Base-by-base conservation (phyloP, 2,329 filamentous ascomycete species). In the Cryphonectria naterciae region DNA sequence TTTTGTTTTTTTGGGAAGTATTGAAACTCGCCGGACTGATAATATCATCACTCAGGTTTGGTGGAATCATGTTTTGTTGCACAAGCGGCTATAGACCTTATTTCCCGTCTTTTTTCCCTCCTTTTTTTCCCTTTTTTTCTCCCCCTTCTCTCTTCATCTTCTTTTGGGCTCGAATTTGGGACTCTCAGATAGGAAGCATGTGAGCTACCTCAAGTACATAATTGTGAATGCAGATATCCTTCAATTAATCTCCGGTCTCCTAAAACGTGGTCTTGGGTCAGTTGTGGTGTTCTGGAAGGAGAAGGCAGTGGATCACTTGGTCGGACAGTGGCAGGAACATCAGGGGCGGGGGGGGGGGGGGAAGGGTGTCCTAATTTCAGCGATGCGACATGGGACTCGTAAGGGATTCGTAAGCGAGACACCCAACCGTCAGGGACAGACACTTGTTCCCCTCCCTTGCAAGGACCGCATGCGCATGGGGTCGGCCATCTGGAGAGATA, bases 361-460 rank as follows among this genome's bases (percentile, higher is more conserved):
- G 35, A 22, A 61, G 35, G 5, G 32, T 61, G 32, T 22, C 58
- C 28, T 28, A 19, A 35, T 35, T 35, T 25, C 5, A 19, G 19
- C 54, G 54, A 15, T 32, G 54, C 54, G 54, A 58, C 54, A 58
- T 58, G 58, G 58, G 35, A 61, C 35, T 61, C 58, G 58, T 61
- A 37, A 61, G 32, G 58, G 58, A 39, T 35, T 61, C 58, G 58
- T 61, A 37, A 61, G 32, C 58, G 35, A 61, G 35, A 61, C 58
- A n/a, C 32, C 22, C 25, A 60, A n/a, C 32, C 17, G 56, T 22
- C 32, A n/a, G 32, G 32, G 56, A 37, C 56, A 60, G 56, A 37
- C 56, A 60, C 15, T 8, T 22, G 15, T n/a, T 28, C 25, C n/a
- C 25, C 25, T 58, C 54, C 54, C 54, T 58, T 32, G 15, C 58